Evolutionary conservation across 2,329 filamentous ascomycete genomes (phyloP).

Genomic region (Chrysosporium queenslandicum): DNA sequence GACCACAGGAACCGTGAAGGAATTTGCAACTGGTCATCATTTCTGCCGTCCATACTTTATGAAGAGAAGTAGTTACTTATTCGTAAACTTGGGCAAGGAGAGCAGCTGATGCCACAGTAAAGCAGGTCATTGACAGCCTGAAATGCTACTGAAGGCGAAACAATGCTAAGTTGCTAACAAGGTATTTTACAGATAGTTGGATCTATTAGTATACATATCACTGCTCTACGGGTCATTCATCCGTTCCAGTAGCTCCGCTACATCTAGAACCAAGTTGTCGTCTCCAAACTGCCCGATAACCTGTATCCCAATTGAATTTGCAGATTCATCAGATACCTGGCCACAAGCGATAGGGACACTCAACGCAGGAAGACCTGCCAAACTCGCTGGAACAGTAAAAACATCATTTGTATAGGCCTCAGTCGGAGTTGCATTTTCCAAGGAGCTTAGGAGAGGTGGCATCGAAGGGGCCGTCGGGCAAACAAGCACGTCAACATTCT

Average conservation of each 20-base stretch:
- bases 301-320: conserved; percentile 34
- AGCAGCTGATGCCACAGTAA: neutral
- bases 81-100: too few species aligned
- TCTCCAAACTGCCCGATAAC: conserved; percentile 41
- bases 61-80: too few species aligned
- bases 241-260: conserved; percentile 29
- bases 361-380: conserved; percentile 81
- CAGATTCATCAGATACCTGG: neutral
- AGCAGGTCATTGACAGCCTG: neutral
- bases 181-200: neutral
- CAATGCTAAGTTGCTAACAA: neutral
- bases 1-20: too few species aligned
- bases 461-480: conserved; percentile 76
- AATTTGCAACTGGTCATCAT: too few species aligned
- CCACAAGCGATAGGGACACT: conserved; percentile 58
- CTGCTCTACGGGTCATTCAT: neutral
- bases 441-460: conserved; percentile 54
- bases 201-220: neutral
- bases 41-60: too few species aligned
- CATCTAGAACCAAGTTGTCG: conserved; percentile 34
- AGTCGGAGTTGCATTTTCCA: conserved; percentile 44
- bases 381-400: conserved; percentile 86
- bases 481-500: conserved; percentile 67
- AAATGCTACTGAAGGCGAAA: neutral
- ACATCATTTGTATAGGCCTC: conserved; percentile 87